Evolutionary conservation across 495 filamentous ascomycete genomes (phyloP).

Genomic region (Terfezia boudieri): DNA sequence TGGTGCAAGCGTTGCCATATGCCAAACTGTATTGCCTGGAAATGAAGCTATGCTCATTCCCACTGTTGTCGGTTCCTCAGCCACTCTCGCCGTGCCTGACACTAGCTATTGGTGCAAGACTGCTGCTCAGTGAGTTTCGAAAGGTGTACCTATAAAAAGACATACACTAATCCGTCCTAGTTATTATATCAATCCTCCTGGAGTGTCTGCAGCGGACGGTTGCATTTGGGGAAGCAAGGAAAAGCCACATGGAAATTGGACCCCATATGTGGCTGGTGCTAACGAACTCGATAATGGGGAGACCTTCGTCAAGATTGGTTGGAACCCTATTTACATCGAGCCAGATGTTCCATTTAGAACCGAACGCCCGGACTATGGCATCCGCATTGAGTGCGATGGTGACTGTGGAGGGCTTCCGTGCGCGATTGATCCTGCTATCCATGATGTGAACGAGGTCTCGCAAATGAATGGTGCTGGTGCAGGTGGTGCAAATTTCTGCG

Average conservation of each 20-base stretch:
- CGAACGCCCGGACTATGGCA: conserved; percentile 39
- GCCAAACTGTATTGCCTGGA: conserved; percentile 67
- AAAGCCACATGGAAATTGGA: conserved; percentile 57
- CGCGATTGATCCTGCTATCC: conserved; percentile 41
- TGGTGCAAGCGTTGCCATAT: conserved; percentile 42
- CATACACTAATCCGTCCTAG: conserved; percentile 18
- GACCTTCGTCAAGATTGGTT: conserved; percentile 56
- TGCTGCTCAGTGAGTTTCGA: conserved; percentile 41
- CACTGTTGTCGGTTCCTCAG: conserved; percentile 33
- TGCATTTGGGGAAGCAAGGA: conserved; percentile 48
- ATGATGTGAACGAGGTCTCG: conserved; percentile 38
- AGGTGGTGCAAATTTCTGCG: conserved; percentile 52
- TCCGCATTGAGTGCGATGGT: conserved; percentile 47
- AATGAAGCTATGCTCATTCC: conserved; percentile 78
- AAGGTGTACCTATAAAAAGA: too few relatives aligned
- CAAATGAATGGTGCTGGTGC: conserved; percentile 32
- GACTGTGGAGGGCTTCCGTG: conserved; percentile 56
- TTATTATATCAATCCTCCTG: conserved; percentile 62
- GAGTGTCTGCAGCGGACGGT: conserved; percentile 32
- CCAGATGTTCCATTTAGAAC: conserved; percentile 33
- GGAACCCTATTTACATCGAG: conserved; percentile 56
- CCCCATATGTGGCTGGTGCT: conserved; percentile 55
- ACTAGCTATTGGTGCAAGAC: conserved; percentile 48
- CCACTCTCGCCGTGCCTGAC: conserved; percentile 47
- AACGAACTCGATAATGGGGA: conserved; percentile 42